Evolutionary conservation across 2,329 filamentous ascomycete genomes (phyloP).

Genomic region (Sphaerostilbella broomeana): DNA sequence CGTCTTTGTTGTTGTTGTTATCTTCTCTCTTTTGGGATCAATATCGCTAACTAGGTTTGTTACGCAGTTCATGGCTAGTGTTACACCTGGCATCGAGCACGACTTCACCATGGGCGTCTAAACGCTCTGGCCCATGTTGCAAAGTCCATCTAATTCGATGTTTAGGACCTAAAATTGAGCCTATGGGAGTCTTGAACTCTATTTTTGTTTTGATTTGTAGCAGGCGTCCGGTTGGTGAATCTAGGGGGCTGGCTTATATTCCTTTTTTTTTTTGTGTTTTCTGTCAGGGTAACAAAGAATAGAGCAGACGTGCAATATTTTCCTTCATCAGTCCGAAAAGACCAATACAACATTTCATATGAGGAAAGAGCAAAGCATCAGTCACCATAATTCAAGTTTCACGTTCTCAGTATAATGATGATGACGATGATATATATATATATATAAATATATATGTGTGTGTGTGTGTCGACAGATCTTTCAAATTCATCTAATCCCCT

Average conservation of each 20-base stretch:
- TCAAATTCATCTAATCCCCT: too few species aligned
- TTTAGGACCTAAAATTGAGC: too few species aligned
- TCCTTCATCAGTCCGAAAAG: too few species aligned
- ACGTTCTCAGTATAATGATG: too few species aligned
- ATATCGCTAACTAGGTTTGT: not conserved
- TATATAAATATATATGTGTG: too few species aligned
- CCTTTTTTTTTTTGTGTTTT: not conserved
- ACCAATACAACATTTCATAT: too few species aligned
- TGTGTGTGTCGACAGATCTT: too few species aligned
- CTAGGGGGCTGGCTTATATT: not conserved
- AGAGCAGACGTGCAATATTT: slow-evolving; percentile 1
- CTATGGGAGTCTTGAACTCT: not conserved
- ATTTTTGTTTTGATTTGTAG: not conserved
- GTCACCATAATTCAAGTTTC: too few species aligned
- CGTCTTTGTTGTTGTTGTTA: not conserved
- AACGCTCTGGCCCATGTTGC: slow-evolving; percentile 16
- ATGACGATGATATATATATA: too few species aligned
- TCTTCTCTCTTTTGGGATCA: too few species aligned
- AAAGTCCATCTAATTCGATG: too few species aligned
- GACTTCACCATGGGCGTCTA: slow-evolving; percentile 96
- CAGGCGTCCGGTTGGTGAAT: slow-evolving; percentile 5
- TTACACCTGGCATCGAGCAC: slow-evolving; percentile 95
- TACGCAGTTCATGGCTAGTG: slow-evolving; percentile 66
- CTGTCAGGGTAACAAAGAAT: slow-evolving; percentile 1
- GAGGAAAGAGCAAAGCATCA: too few species aligned